Evolutionary conservation across 2,329 filamentous ascomycete genomes (phyloP).

Genomic region (Scortechinia acanthostroma): DNA sequence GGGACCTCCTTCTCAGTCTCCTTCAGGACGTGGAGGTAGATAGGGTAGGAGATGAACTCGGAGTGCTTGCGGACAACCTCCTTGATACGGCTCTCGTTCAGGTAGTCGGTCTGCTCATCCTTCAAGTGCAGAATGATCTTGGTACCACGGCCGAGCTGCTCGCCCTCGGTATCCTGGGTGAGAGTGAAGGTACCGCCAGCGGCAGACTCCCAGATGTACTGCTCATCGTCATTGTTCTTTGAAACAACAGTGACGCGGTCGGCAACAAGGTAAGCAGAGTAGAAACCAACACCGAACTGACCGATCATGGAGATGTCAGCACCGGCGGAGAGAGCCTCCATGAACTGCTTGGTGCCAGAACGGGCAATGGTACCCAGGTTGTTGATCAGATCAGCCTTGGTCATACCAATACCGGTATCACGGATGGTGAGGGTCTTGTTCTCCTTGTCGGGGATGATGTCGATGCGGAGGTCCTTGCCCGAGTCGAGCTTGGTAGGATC

Average conservation of each 20-base stretch:
- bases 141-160: conserved; percentile 86
- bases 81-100: conserved; percentile 99
- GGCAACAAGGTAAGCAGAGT: conserved; percentile 98
- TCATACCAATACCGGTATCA: conserved; percentile 99
- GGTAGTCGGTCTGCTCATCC: conserved; percentile 97
- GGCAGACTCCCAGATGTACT: conserved; percentile 98
- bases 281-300: conserved; percentile 99
- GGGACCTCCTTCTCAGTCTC: conserved; percentile 98
- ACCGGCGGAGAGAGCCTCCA: conserved; percentile 97
- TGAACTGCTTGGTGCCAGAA: conserved; percentile 99
- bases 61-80: conserved; percentile 99
- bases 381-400: conserved; percentile 99
- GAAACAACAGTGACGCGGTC: conserved; percentile 92
- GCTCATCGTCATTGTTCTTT: conserved; percentile 99
- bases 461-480: conserved; percentile 96
- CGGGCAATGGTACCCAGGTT: conserved; percentile 99
- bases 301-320: conserved; percentile 99
- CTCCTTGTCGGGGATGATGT: conserved; percentile 97
- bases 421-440: conserved; percentile 94
- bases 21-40: conserved; percentile 99
- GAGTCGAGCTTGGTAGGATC: conserved; percentile 95
- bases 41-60: conserved; percentile 99
- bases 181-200: conserved; percentile 97
- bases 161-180: conserved; percentile 79
- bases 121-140: conserved; percentile 98